Percentiles rank a stretch among this genome's conserved stretches.
These are phyloP conservation scores for Ophiocytium majus DNA, from an alignment of 352 stramenopile genomes.

Conservation along the genomic window DNA sequence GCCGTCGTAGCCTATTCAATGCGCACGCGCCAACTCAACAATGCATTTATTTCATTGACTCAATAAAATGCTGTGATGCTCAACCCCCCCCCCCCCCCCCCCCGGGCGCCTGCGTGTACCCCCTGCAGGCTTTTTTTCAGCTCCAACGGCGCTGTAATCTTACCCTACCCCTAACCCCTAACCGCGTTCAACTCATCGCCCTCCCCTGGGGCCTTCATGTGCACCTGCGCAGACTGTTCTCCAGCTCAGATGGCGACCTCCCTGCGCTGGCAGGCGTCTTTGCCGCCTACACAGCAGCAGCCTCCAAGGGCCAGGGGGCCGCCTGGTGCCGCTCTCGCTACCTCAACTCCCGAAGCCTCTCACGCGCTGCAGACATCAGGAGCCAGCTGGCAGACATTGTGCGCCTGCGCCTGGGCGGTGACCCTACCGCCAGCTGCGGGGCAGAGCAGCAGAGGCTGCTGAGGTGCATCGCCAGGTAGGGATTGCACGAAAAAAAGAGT, in stretches of 20 bases:
- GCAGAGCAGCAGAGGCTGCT: constrained; percentile 48
- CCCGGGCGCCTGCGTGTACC: too few relatives aligned
- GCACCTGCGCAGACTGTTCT: background rate
- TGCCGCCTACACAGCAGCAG: background rate
- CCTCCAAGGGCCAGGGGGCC: constrained; percentile 22
- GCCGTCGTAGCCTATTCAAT: too few relatives aligned
- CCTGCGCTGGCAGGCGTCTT: background rate
- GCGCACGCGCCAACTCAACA: too few relatives aligned
- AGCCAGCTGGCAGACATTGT: constrained; percentile 40
- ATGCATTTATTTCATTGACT: too few relatives aligned
- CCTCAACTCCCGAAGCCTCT: constrained; percentile 42
- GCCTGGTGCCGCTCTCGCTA: constrained; percentile 50
- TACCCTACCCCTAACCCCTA: too few relatives aligned
- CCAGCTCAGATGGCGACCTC: background rate
- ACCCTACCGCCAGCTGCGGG: constrained; percentile 38
- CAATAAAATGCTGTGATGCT: too few relatives aligned
- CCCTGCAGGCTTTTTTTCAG: too few relatives aligned
- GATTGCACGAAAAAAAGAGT: too few relatives aligned
- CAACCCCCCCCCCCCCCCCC: too few relatives aligned
- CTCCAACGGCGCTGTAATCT: too few relatives aligned
- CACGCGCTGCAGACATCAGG: constrained; percentile 35
- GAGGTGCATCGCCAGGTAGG: constrained; percentile 53
- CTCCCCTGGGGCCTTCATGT: background rate
- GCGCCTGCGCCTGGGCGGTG: constrained; percentile 15
- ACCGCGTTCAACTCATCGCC: background rate